These are phyloP conservation scores for Lentinula sp. DNA, from an alignment of 768 basidiomycete species.

Conservation along the genomic window DNA sequence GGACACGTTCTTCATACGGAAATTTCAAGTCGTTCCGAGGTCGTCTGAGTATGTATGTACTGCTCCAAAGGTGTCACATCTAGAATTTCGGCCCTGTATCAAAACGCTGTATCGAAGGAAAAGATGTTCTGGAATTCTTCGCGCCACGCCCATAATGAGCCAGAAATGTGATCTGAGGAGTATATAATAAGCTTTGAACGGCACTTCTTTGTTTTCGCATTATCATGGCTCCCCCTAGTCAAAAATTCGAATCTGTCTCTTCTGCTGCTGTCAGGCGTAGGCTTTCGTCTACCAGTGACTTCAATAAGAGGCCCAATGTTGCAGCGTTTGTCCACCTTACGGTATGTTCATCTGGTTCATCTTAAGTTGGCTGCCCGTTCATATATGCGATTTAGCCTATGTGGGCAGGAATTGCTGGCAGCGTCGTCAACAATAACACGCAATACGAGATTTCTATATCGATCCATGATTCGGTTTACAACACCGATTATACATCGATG, in stretches of 20 bases:
- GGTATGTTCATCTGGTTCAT: slow-evolving; percentile 26
- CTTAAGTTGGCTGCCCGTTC: slow-evolving; percentile 11
- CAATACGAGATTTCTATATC: slow-evolving; percentile 71
- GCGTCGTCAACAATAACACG: slow-evolving; percentile 48
- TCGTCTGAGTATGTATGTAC: neutral
- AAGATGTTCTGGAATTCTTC: neutral
- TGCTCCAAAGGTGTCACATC: neutral
- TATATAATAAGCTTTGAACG: slow-evolving; percentile 2
- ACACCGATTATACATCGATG: slow-evolving; percentile 67
- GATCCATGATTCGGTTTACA: slow-evolving; percentile 81
- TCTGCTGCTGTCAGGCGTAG: slow-evolving; percentile 60
- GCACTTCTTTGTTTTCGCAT: slow-evolving; percentile 15
- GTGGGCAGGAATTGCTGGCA: slow-evolving; percentile 81
- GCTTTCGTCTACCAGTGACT: slow-evolving; percentile 47
- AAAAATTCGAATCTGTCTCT: slow-evolving; percentile 57
- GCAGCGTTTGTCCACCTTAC: slow-evolving; percentile 56
- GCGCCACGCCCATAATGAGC: neutral
- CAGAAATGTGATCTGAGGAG: neutral
- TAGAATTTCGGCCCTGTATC: neutral
- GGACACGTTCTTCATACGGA: neutral
- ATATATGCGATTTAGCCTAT: slow-evolving; percentile 52
- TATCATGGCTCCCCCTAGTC: slow-evolving; percentile 46
- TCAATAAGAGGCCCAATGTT: slow-evolving; percentile 49
- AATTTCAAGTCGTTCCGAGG: neutral
- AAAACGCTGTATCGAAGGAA: neutral